Percentiles rank a stretch among this genome's conserved stretches.
Evolutionary conservation across 352 stramenopile species (phyloP).

Genomic region (Pythium grandisporangium): DNA sequence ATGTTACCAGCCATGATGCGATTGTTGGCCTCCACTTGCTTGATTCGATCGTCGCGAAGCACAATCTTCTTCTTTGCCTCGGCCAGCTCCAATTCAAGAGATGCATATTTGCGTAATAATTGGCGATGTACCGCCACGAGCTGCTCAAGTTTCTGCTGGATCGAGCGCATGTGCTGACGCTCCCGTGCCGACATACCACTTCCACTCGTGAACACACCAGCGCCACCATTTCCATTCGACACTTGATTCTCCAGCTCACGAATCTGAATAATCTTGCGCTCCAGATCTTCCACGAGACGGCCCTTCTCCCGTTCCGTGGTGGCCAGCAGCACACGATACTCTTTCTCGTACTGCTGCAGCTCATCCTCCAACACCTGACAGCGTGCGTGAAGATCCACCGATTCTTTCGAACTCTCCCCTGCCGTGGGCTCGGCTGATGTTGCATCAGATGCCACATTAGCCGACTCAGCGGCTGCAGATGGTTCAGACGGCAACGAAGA

Average conservation of each 20-base stretch:
- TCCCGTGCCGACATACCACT: slow-evolving; percentile 74
- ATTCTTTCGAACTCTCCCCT: slow-evolving; percentile 29
- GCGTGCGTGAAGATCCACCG: slow-evolving; percentile 33
- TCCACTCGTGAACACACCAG: slow-evolving; percentile 9
- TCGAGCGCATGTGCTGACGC: slow-evolving; percentile 80
- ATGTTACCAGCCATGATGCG: slow-evolving; percentile 85
- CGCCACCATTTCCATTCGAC: slow-evolving; percentile 16
- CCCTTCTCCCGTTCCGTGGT: slow-evolving; percentile 47
- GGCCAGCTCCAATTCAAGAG: slow-evolving; percentile 78
- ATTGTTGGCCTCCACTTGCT: slow-evolving; percentile 84
- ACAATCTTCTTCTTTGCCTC: slow-evolving; percentile 86
- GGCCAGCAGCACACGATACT: slow-evolving; percentile 48
- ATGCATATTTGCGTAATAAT: slow-evolving; percentile 86
- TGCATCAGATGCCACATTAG: neutral
- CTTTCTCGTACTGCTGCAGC: slow-evolving; percentile 58
- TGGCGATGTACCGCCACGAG: slow-evolving; percentile 86
- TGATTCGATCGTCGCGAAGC: slow-evolving; percentile 87
- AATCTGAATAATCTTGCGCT: slow-evolving; percentile 53
- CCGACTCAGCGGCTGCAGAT: neutral
- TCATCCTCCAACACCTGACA: slow-evolving; percentile 50
- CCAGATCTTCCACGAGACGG: slow-evolving; percentile 54
- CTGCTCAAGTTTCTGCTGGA: slow-evolving; percentile 88
- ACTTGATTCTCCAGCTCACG: slow-evolving; percentile 51
- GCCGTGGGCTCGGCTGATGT: slow-evolving; percentile 10
- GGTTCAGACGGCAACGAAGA: neutral